Evolutionary conservation across 306 rosid species (phyloP), one percentile per base, ranked within the genome.

Genomic region (Citrullus colocynthis): DNA sequence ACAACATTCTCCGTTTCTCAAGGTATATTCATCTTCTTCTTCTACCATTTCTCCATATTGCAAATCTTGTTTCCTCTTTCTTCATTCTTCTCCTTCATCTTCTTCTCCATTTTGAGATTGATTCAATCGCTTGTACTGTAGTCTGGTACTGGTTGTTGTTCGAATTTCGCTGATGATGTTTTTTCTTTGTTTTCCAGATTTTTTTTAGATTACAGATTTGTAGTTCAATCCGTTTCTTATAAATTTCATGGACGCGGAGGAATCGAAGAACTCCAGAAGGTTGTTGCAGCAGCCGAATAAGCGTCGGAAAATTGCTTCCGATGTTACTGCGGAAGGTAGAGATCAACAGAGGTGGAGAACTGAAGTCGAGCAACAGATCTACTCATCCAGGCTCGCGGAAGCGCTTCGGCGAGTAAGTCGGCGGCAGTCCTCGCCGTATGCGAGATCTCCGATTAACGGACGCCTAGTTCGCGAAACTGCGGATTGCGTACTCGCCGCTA

Each of bases 401-500:
- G 93, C 96, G 6, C 88, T 95, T 75, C 86, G 85, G 5, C 85
- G 67, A 32, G 84, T 74, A 13, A 85, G 85, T 15, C 86, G 80
- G 16, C 88, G 77, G 21, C 83, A 34, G 48, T 56, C 87, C 9
- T 75, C 84, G 1, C 57, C 87, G 9, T 18, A 45, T 14, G 6
- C 77, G 44, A 70, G 55, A 71, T 82, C 59, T 11, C 20, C 52
- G 21, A 60, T 49, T 1, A 78, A 62, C 18, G 80, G 84, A 28
- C 79, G 78, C 4, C 58, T 66, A 0, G 86, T 95, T 45, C 89
- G 89, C 2, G 79, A 86, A 9, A 82, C 93, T 61, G 96, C 98
- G 7, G 86, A 95, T 82, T 80, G 91, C 10, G 87, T 95, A 15
- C 93, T 95, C 44, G 98, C 98, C 9, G 72, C 79, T 3, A 60